Conservation (phyloP, 176 grass and related monocot species). For the Triticum urartu region DNA sequence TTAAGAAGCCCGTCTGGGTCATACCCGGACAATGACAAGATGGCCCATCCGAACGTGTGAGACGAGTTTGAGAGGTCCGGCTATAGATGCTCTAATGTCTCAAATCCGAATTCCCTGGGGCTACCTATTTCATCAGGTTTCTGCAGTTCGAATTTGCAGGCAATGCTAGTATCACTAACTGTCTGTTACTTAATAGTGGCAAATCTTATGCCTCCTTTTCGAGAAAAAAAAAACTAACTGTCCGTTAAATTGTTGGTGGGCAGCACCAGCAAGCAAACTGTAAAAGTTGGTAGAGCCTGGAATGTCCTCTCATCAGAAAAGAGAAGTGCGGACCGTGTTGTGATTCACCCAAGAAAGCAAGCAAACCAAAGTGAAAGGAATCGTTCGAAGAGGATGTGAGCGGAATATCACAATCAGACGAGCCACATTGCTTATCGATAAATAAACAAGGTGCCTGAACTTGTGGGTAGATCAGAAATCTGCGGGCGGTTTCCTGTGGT, state of each 20-base stretch:
- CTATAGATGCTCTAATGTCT: no score
- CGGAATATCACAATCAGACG: not conserved
- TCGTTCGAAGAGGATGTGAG: constrained; percentile 26
- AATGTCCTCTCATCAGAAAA: not conserved
- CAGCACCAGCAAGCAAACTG: not conserved
- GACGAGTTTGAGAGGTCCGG: no score
- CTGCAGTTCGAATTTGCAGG: not conserved
- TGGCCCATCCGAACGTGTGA: no score
- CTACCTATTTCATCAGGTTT: no score
- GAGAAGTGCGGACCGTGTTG: not conserved
- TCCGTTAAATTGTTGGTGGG: not conserved
- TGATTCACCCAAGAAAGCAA: not conserved
- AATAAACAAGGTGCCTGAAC: constrained; percentile 17
- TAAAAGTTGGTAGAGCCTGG: not conserved
- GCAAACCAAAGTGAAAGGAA: constrained; percentile 12
- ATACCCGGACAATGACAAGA: no score
- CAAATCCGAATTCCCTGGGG: no score
- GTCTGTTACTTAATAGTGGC: no score
- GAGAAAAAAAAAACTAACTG: no score
- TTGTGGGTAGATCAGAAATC: not conserved
- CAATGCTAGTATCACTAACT: not conserved
- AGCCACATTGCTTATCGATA: not conserved
- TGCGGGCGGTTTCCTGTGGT: not conserved
- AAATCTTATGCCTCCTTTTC: no score
- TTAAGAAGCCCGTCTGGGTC: no score